Conservation (phyloP, 345 rosid genomes). For the Camelina laxa region DNA sequence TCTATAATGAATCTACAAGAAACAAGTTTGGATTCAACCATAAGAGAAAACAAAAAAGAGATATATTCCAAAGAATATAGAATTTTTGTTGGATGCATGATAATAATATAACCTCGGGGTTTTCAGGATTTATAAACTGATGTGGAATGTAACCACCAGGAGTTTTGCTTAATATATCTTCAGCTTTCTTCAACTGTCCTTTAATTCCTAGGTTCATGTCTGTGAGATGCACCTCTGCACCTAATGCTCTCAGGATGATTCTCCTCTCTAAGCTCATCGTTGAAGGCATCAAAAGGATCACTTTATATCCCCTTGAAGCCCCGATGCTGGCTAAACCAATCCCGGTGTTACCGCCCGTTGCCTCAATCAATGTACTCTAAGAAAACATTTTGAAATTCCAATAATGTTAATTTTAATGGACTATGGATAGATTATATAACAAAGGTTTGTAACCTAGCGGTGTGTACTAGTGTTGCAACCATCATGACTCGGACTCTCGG, state of each 20-base stretch:
- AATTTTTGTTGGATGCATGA: not conserved
- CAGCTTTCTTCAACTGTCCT: slow-evolving; percentile 51
- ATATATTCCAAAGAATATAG: not conserved
- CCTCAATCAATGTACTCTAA: slow-evolving; percentile 61
- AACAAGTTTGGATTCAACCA: not conserved
- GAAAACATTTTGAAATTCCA: not conserved
- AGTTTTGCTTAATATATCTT: slow-evolving; percentile 61
- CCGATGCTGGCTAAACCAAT: slow-evolving; percentile 73
- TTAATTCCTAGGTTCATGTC: slow-evolving; percentile 50
- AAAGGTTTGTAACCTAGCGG: too few relatives aligned
- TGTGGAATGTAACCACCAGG: slow-evolving; percentile 57
- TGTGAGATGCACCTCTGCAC: slow-evolving; percentile 64
- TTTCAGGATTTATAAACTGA: slow-evolving; percentile 51
- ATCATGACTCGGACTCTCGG: too few relatives aligned
- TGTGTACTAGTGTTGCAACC: not conserved
- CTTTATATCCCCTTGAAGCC: slow-evolving; percentile 70
- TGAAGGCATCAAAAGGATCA: slow-evolving; percentile 67
- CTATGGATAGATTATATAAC: not conserved
- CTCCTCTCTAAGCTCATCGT: slow-evolving; percentile 66
- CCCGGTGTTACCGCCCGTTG: slow-evolving; percentile 80
- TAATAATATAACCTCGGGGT: slow-evolving; percentile 56
- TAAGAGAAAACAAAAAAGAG: not conserved
- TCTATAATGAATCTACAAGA: slow-evolving; percentile 67
- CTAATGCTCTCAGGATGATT: slow-evolving; percentile 68
- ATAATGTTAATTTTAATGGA: not conserved